Evolutionary conservation across 345 rosid species (phyloP).

Genomic region (Odontarrhena argentea): DNA sequence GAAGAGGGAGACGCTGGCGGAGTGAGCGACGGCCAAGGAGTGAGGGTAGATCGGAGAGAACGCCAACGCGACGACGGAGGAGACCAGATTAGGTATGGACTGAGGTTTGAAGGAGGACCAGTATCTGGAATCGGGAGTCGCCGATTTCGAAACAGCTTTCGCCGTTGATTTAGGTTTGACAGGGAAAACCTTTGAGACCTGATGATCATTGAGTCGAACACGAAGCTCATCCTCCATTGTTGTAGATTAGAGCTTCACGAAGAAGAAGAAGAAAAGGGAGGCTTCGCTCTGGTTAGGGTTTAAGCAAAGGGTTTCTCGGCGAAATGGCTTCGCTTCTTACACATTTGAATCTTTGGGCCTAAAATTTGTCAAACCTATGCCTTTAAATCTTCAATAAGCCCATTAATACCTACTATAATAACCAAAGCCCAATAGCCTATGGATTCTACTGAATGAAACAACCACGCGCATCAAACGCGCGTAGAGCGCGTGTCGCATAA

Average conservation of each 20-base stretch:
- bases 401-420: no score
- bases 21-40: conserved; percentile 71
- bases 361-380: no score
- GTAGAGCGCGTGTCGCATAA: no score
- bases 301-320: conserved; percentile 12
- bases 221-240: conserved; percentile 42
- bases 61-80: conserved; percentile 59
- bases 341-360: no score
- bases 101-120: conserved; percentile 88
- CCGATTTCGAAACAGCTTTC: conserved; percentile 53
- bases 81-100: conserved; percentile 52
- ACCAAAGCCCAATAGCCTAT: no score
- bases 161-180: conserved; percentile 74
- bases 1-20: conserved; percentile 67
- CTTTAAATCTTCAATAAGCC: no score
- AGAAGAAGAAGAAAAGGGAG: neutral
- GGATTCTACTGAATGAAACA: no score
- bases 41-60: conserved; percentile 69
- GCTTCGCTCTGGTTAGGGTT: conserved; percentile 26
- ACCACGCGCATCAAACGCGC: no score
- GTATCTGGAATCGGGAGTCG: conserved; percentile 76
- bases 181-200: conserved; percentile 53
- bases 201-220: conserved; percentile 36
- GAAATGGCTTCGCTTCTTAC: no score
- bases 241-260: neutral